Conservation (phyloP, 164 flowering plant species). For the Tinospora cordifolia region DNA sequence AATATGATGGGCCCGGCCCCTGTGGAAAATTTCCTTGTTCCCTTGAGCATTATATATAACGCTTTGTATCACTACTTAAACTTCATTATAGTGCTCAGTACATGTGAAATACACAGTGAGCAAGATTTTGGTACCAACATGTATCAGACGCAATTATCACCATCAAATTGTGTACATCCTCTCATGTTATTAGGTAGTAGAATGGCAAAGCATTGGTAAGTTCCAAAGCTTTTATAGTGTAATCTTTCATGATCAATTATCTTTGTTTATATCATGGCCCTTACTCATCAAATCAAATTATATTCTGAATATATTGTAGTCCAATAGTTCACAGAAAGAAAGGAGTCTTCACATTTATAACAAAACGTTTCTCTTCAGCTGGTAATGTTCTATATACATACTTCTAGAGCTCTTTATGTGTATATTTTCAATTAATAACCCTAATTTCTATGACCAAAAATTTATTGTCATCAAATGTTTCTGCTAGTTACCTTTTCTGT, state of each 20-base stretch:
- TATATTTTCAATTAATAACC: background rate
- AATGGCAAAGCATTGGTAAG: conserved; percentile 1
- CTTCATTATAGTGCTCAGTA: background rate
- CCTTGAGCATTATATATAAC: conserved; percentile 5
- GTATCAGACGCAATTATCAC: conserved; percentile 14
- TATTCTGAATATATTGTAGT: conserved; percentile 7
- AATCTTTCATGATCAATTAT: background rate
- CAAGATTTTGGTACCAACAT: background rate
- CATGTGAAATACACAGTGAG: background rate
- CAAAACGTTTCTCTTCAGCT: background rate
- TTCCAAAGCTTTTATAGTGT: background rate
- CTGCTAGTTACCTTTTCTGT: background rate
- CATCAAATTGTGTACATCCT: conserved; percentile 2
- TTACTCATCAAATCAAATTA: background rate
- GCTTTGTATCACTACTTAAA: background rate
- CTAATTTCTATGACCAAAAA: background rate
- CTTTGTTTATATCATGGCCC: background rate
- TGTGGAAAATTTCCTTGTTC: background rate
- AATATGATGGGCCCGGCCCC: background rate
- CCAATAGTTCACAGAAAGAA: conserved; percentile 4
- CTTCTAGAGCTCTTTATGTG: background rate
- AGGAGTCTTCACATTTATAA: conserved; percentile 1
- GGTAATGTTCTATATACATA: conserved; percentile 6
- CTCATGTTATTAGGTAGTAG: background rate
- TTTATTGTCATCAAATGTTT: background rate